Base-by-base conservation (phyloP, 495 filamentous ascomycete species). In the Penicillium flavigenum region DNA sequence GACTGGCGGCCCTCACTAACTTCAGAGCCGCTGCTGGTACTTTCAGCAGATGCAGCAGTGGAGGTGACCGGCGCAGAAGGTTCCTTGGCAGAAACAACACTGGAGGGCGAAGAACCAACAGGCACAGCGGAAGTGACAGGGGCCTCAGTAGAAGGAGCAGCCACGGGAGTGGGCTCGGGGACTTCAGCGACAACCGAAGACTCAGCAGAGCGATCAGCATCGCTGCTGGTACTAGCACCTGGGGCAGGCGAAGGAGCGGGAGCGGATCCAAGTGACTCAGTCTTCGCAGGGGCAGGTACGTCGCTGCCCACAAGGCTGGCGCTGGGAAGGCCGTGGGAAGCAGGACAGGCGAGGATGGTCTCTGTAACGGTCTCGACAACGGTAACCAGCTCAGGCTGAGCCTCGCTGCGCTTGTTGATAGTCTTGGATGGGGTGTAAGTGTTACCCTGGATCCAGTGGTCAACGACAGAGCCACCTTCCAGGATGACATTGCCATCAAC, bases 381-480 rank as follows among this genome's bases (percentile, higher is more conserved):
- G 9, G 63, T 65, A 26, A 73, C 52, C 11, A 68, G 56, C 12
- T 71, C 65, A 9, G 60, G 20, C 17, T 59, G 51, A 16, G 56
- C 43, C 31, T 51, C 49, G 16, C 45, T 51, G 17, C 72, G 72
- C 66, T 73, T 74, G 51, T 59, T 57, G 42, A 56, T 24, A 10
- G 64, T 56, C 10, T 63, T 63, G 2, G 63, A 63, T 2, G 76
- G 72, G 17, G 76, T 76, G 69, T 94, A 94, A 24, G 78, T 75
- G 46, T 83, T 83, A 16, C 92, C 92, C 72, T 96, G 91, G 6
- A 85, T 79, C 73, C 85, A 96, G 57, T 83, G 87, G 19, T 72
- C 69, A 48, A 96, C 79, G 48, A 86, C 84, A 17, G 84, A 78
- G 54, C 88, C 87, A 60, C 93, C 92, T 17, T 76, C 70, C 17